Evolutionary conservation across 2,329 filamentous ascomycete species (phyloP), one percentile per base, ranked within the genome.

Genomic region (Fusarium sp.): DNA sequence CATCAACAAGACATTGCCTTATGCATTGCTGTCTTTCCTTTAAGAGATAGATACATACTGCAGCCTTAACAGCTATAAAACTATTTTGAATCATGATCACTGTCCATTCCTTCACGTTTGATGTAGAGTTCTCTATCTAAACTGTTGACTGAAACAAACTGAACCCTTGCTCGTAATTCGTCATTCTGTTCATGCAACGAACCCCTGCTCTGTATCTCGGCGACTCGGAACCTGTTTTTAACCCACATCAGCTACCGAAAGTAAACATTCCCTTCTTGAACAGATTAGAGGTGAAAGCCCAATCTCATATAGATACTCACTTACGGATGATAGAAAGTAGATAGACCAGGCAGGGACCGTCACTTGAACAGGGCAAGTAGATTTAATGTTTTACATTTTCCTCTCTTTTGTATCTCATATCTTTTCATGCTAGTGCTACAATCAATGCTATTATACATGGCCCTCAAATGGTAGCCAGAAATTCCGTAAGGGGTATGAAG

Each of bases 381-480:
- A 34, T 53, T n/a, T 52, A 48, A 45, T 61, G 45, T 64, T 63
- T 51, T 61, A 60, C 56, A 58, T 68, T 60, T 56, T 61, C 62
- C 69, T 57, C 51, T 63, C 58, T 64, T 54, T 70, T 59, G 32
- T 49, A 59, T 73, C 55, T 69, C 57, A 56, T 58, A 61, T 70
- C 71, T 72, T 71, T 65, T 73, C 67, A 71, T 77, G 67, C 61
- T 70, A 69, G 61, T 78, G 72, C 69, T 78, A 78, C 74, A 65
- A 69, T 71, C 68, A 70, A 75, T 77, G 71, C 73, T 80, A 80
- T 62, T 74, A 75, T 80, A 80, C 78, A 80, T 69, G 69, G 74
- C 71, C 72, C 69, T 74, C 73, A 63, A 71, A 76, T 64, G 45
- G 63, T 70, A 67, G 68, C 74, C 74, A 71, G 66, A 70, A 72